Percentiles rank a stretch among this genome's conserved stretches.
phyloP scores from a whole-genome alignment of 2,329 filamentous ascomycete genomes.

The Fusarium vanettenii region DNA sequence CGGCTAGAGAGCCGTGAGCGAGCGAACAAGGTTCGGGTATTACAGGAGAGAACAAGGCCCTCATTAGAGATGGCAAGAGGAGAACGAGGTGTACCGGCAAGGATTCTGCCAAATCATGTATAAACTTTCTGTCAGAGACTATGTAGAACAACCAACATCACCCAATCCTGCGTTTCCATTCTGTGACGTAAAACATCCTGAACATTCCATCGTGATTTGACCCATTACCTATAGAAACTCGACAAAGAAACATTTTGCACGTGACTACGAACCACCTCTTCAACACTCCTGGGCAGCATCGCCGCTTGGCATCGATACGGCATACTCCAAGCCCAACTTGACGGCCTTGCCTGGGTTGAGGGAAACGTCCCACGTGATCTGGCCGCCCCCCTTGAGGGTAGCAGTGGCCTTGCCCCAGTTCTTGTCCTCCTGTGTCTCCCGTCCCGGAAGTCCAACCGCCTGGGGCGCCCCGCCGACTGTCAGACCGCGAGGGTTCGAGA shows the following conservation, averaged over 20 bases:
- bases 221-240: neutral
- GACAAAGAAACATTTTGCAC: neutral
- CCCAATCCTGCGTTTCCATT: neutral
- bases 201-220: neutral
- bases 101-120: neutral
- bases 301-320: constrained; percentile 65
- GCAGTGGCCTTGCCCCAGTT: constrained; percentile 68
- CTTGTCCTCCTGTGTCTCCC: constrained; percentile 44
- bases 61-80: neutral
- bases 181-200: neutral
- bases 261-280: neutral
- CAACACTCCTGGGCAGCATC: constrained; percentile 50
- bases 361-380: constrained; percentile 68
- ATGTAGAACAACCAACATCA: neutral
- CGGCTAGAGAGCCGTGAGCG: neutral
- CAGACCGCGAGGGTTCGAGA: constrained; percentile 62
- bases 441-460: constrained; percentile 47
- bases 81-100: neutral
- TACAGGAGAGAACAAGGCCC: neutral
- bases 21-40: neutral
- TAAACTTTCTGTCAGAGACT: neutral
- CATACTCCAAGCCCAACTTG: constrained; percentile 70
- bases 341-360: constrained; percentile 68
- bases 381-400: constrained; percentile 65
- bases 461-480: constrained; percentile 52